phyloP scores from a whole-genome alignment of 2,329 filamentous ascomycete species.

The Fusarium nanum region DNA sequence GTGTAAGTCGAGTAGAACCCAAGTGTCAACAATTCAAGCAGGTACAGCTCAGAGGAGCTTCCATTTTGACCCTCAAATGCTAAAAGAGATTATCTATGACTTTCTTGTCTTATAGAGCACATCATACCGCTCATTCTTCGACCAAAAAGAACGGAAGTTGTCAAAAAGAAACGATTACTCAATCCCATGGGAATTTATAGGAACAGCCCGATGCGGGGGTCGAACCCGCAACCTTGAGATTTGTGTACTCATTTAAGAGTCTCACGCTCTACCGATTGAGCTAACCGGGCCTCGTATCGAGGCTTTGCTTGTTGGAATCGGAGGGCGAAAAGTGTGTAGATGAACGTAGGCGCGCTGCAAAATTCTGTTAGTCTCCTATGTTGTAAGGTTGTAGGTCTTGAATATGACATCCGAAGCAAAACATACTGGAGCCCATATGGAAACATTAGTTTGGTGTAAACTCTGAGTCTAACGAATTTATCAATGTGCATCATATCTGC shows the following conservation, averaged over 20 bases:
- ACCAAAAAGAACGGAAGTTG: neutral
- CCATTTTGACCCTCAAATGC: too few relatives aligned
- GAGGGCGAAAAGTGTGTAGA: rapidly evolving
- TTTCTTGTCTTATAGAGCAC: neutral
- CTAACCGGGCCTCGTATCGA: constrained; percentile 50
- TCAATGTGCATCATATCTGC: neutral
- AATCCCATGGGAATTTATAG: constrained; percentile 22
- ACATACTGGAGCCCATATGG: neutral
- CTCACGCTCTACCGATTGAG: constrained; percentile 73
- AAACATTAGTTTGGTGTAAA: neutral
- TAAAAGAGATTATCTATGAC: neutral
- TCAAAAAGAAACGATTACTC: constrained; percentile 15
- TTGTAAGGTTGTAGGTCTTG: neutral
- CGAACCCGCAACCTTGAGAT: constrained; percentile 70
- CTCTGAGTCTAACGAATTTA: neutral
- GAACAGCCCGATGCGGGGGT: constrained; percentile 57
- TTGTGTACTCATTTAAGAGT: constrained; percentile 63
- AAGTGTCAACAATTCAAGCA: neutral
- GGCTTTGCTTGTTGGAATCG: neutral
- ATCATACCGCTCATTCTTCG: neutral
- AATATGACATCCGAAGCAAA: neutral
- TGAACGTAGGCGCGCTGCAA: neutral
- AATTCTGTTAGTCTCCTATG: neutral
- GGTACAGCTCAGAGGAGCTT: neutral
- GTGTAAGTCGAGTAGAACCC: neutral